Base-by-base conservation (phyloP, 1,284 basidiomycete species). In the Kwoniella shivajii region DNA sequence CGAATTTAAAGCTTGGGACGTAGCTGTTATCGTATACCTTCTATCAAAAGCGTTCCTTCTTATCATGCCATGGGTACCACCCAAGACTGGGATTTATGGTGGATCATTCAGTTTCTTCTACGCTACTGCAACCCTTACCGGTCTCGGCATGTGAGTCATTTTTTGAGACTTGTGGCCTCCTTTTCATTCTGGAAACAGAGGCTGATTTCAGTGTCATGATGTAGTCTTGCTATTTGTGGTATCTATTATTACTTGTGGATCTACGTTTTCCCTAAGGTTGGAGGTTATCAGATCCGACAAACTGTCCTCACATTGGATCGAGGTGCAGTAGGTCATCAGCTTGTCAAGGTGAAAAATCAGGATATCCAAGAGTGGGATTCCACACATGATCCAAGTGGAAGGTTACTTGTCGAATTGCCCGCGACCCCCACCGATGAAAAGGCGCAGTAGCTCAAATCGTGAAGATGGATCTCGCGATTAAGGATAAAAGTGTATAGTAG, bases 11-110 rank as follows among this genome's bases (percentile, higher is more conserved):
- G 77, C 78, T 11, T 81, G 80, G 78, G 78, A 80, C 50, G 54
- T 66, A 4, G 78, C 65, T 14, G 53, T 74, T 14, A 14, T 80
- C 14, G 66, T 83, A 55, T 69, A 76, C 24, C 71, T 82, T 38
- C 57, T 74, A 0, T 65, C 79, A 56, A 71, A 74, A 18, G 63
- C 81, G 16, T 82, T 80, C 64, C 66, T 83, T 13, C 75, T 83
- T 36, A 68, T 81, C 46, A 78, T 83, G 64, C 82, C 82, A 3
- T 83, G 78, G 78, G 65, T 79, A 22, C 79, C 78, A 3, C 78
- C 78, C 14, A 58, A 67, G n/a, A 65, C 66, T 1, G 66, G 67
- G 5, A 56, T 66, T 61, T 64, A 66, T 26, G 57, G 51, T 1
- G 63, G 66, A 2, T 69, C 71, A 30, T 74, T 79, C 30, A 67